Evolutionary conservation across 208 protist genomes (phyloP).

Genomic region (Crithidia acanthocephali): DNA sequence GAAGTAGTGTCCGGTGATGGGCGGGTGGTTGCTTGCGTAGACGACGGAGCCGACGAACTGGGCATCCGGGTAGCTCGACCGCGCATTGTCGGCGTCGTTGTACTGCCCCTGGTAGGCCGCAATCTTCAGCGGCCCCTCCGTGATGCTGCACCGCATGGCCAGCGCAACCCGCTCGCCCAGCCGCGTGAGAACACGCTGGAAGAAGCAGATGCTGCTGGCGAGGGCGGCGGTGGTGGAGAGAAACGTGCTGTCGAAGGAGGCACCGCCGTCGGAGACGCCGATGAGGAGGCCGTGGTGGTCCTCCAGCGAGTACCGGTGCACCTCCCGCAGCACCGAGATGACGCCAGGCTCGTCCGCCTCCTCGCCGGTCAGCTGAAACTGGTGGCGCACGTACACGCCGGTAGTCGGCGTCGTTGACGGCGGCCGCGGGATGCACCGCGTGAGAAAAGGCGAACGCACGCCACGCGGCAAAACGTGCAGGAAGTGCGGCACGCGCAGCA

Average conservation of each 20-base stretch:
- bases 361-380: constrained; percentile 52
- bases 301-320: constrained; percentile 87
- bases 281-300: constrained; percentile 81
- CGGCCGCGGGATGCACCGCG: constrained; percentile 59
- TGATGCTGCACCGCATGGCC: constrained; percentile 66
- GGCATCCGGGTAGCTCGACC: constrained; percentile 77
- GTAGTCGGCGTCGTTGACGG: constrained; percentile 56
- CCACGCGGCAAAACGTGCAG: constrained; percentile 73
- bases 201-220: constrained; percentile 81
- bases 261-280: constrained; percentile 66
- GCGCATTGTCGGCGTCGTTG: constrained; percentile 82
- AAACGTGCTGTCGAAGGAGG: constrained; percentile 77
- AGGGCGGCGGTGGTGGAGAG: constrained; percentile 74
- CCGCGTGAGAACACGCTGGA: constrained; percentile 78
- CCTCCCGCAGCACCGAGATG: constrained; percentile 75
- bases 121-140: constrained; percentile 65
- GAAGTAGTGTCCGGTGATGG: constrained; percentile 42
- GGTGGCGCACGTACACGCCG: constrained; percentile 75
- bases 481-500: constrained; percentile 66
- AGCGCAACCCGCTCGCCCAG: constrained; percentile 66
- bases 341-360: constrained; percentile 57
- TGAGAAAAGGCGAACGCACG: constrained; percentile 65
- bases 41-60: constrained; percentile 76
- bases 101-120: constrained; percentile 86
- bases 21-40: constrained; percentile 72